Conservation (phyloP, 108 stramenopile genomes). For the Schizochytrium sp. region DNA sequence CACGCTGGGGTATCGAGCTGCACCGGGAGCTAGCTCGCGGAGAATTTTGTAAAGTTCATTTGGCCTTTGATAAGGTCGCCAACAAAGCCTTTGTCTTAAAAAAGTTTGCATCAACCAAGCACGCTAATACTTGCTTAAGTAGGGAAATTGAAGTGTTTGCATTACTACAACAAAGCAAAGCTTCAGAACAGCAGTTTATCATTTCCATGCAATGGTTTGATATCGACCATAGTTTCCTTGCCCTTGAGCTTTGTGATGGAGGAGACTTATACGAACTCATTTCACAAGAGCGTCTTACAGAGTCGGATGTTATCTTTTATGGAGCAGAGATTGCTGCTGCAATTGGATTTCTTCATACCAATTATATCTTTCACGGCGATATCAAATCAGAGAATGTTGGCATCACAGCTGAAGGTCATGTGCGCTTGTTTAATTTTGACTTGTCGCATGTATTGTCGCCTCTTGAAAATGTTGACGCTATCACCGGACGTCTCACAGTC, state of each 20-base stretch:
- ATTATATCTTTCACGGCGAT: neutral
- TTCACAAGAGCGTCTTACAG: neutral
- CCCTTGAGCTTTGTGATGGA: conserved; percentile 49
- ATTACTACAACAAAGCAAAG: too few relatives aligned
- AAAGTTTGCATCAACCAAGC: too few relatives aligned
- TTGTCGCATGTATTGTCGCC: neutral
- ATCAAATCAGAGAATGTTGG: conserved; percentile 52
- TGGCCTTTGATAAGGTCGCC: too few relatives aligned
- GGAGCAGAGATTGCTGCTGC: conserved; percentile 34
- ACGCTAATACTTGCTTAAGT: too few relatives aligned
- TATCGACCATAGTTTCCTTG: neutral
- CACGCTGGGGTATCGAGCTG: too few relatives aligned
- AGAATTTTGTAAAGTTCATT: too few relatives aligned
- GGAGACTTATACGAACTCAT: conserved; percentile 26
- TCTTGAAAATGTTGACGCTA: neutral
- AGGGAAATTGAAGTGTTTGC: too few relatives aligned
- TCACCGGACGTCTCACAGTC: neutral
- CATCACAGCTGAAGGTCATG: conserved; percentile 26
- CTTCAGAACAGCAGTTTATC: neutral
- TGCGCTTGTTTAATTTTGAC: conserved; percentile 31
- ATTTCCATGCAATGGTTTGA: neutral
- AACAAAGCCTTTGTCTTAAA: too few relatives aligned
- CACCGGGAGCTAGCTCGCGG: too few relatives aligned
- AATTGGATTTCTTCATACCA: neutral
- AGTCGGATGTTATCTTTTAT: neutral